Percentiles rank a stretch among this genome's conserved stretches.
These are phyloP conservation scores for Apium graveolens DNA, from an alignment of 129 eudicot genomes.

Conservation along the genomic window DNA sequence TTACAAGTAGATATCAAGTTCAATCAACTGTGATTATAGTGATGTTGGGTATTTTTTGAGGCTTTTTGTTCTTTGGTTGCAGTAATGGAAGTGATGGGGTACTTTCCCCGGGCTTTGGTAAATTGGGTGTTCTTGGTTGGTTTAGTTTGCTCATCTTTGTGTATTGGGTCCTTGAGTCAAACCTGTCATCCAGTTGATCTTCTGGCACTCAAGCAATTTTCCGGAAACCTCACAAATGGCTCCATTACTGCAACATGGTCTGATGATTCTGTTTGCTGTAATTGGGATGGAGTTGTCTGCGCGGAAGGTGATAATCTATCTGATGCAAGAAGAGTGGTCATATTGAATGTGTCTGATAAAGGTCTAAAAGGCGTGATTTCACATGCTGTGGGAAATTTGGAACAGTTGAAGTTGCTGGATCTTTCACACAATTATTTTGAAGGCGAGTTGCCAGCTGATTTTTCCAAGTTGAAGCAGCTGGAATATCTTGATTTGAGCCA, in stretches of 20 bases:
- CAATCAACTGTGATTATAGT: slow-evolving; percentile 15
- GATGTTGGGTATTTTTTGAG: slow-evolving; percentile 12
- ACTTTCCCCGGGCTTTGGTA: slow-evolving; percentile 19
- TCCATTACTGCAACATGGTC: slow-evolving; percentile 55
- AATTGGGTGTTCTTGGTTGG: slow-evolving; percentile 36
- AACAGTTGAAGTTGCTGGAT: slow-evolving; percentile 47
- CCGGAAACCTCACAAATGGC: slow-evolving; percentile 47
- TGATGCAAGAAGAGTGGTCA: slow-evolving; percentile 34
- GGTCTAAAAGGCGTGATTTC: slow-evolving; percentile 66
- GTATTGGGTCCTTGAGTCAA: slow-evolving; percentile 35
- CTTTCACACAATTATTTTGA: slow-evolving; percentile 64
- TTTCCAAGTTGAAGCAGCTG: slow-evolving; percentile 57
- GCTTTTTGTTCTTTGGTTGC: slow-evolving; percentile 2
- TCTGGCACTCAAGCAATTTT: slow-evolving; percentile 54
- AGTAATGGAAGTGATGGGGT: slow-evolving; percentile 23
- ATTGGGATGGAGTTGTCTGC: slow-evolving; percentile 86
- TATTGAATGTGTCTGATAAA: slow-evolving; percentile 41
- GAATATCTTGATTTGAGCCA: slow-evolving; percentile 47
- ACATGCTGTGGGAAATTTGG: slow-evolving; percentile 39
- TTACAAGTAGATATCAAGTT: slow-evolving; percentile 4
- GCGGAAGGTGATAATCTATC: slow-evolving; percentile 33
- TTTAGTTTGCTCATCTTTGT: slow-evolving; percentile 34
- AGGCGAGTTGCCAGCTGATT: slow-evolving; percentile 47
- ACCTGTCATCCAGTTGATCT: slow-evolving; percentile 64
- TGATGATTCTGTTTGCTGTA: slow-evolving; percentile 45